Evolutionary conservation across 345 rosid species (phyloP), one percentile per base, ranked within the genome.

Genomic region (Luvunga scandens): DNA sequence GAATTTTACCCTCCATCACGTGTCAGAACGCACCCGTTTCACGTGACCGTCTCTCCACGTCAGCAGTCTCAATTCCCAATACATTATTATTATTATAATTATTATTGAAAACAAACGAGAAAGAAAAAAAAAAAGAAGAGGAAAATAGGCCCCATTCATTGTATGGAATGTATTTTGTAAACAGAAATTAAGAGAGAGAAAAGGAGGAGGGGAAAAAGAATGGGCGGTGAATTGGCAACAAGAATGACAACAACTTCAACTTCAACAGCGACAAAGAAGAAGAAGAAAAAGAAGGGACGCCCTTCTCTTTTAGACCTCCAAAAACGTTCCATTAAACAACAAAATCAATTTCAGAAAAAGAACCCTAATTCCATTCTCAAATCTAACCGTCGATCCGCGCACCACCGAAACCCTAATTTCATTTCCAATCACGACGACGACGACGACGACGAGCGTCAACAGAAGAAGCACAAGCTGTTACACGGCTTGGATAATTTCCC

Each of bases 251-350:
- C 45, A 6, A 30, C 18, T 45, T 45, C 69, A 39, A n/a, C 45
- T 21, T 33, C 72, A 59, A 16, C 75, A 13, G 34, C 77, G 10
- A 48, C 78, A 92, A 84, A 84, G 86, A 89, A 81, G 90, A 91
- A 86, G 98, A 92, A 83, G 97, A 95, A 91, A 93, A 95, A 95
- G 82, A 95, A 95, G 88, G 99, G 99, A 28, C 91, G 99, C 61
- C 99, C 99, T 2, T 93, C 99, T 76, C 94, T 95, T 12, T 78
- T 95, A 67, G 99, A 95, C 89, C 90, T 95, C 64, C 96, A 95
- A 77, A 93, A 90, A 74, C 99, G 99, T 76, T 88, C 92, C 80
- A 87, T 95, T 78, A 95, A 91, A 81, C 91, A 88, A 60, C 90
- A 91, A 68, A 81, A 86, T 45, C 81, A 79, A 59, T 85, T 81